Base-by-base conservation (phyloP, 495 filamentous ascomycete genomes). In the Tuber magnatum region DNA sequence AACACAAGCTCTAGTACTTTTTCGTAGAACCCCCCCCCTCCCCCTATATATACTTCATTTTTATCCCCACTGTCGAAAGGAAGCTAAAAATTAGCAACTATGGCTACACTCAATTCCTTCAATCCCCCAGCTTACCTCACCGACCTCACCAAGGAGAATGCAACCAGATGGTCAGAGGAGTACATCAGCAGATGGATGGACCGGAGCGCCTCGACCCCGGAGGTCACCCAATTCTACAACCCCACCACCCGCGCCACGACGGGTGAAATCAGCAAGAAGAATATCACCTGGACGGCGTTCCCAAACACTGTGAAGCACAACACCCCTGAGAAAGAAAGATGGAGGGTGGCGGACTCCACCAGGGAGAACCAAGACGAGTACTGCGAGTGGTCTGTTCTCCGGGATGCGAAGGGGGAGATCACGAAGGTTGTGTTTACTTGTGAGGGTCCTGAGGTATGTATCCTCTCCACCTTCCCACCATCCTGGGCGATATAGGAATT, bases 181-280 rank as follows among this genome's bases (percentile, higher is more conserved):
- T 75, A 71, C 28, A 51, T 75, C 0, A 75, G 74, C 39, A 6
- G 8, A 35, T 51, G 38, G 28, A 71, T 75, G 65, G 71, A 39
- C 7, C 0, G 1, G n/a, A 46, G 71, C 70, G 24, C 68, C 9
- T 39, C 70, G 7, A 61, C 12, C 18, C 24, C 44, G 16, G 20
- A 71, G 65, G 68, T 75, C 20, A 61, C 74, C 5, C 74, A 75
- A 71, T 75, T 75, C 65, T 75, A 75, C 46, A 75, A 75, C 20
- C 46, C 70, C 69, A 7, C 68, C 44, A 22, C 7, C 22, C 44
- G 20, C 38, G 38, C 74, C 20, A n/a, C 46, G 43, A 10, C 32
- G 56, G 56, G 56, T 32, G 56, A 61, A 32, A 61, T 61, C 32
- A 32, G 6, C 56, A 18, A 3, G 56, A 61, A 61, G 56, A 6